Conservation (phyloP, 148 eudicot species). For the Selenicereus undatus region DNA sequence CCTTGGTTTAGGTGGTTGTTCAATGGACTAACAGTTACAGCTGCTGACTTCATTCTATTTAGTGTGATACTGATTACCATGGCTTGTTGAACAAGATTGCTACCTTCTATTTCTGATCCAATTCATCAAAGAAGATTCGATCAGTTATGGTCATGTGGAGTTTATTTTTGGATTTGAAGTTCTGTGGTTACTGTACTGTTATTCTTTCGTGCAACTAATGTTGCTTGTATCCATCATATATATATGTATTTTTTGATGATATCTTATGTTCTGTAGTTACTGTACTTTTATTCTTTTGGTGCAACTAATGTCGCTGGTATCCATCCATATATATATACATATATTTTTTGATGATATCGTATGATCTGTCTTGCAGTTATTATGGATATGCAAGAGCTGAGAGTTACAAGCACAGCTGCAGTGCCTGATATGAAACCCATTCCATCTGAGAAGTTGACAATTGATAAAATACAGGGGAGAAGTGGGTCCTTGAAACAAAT, state of each 20-base stretch:
- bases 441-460: constrained; percentile 55
- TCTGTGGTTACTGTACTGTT: background rate
- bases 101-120: background rate
- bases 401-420: constrained; percentile 48
- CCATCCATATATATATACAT: background rate
- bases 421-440: constrained; percentile 62
- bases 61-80: background rate
- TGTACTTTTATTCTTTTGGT: background rate
- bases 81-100: background rate
- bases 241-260: too few species aligned
- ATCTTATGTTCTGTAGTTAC: too few species aligned
- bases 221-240: background rate
- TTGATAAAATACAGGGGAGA: constrained; percentile 61
- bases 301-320: background rate
- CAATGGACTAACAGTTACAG: background rate
- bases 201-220: background rate
- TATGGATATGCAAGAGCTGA: constrained; percentile 72
- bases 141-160: background rate
- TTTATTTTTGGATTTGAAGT: too few species aligned
- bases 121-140: background rate
- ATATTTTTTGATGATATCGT: background rate
- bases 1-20: background rate
- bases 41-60: background rate
- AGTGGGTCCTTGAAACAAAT: constrained; percentile 72
- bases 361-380: constrained; percentile 33